Base-by-base conservation (phyloP, 495 filamentous ascomycete genomes). In the Pseudomonodictys pantanalensis region DNA sequence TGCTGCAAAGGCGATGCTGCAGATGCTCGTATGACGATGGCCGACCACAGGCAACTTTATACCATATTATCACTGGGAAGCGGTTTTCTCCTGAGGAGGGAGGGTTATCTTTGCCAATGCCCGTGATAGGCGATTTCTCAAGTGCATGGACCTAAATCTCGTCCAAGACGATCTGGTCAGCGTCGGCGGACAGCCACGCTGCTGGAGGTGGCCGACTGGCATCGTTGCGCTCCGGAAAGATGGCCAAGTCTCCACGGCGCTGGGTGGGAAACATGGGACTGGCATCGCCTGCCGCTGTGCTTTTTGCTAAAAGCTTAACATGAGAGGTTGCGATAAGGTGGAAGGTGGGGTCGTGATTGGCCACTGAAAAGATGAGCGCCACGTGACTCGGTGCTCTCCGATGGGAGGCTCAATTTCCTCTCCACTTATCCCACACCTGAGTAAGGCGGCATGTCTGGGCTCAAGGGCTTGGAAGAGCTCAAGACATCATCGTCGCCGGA, bases 101-200 rank as follows among this genome's bases (percentile, higher is more conserved):
- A n/a, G n/a, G n/a, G n/a, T n/a, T 58, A 58, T 64, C 60, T 64
- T 32, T 58, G 60, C 60, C 60, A 64, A 53, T 38, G 4, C 54
- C 26, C 41, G 52, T 42, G 60, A 64, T 58, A 48, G 8, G 44
- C 39, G 38, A 58, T 64, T 44, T 58, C 29, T 48, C 41, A 47
- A 29, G 28, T 23, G 26, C 28, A 11, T 29, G 39, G 33, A 58
- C 41, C 48, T 58, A 59, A 49, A 9, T 55, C 32, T 33, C 17
- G 18, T 17, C 43, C 44, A 9, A 39, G n/a, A 20, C 20, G 2
- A 2, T 10, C 24, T n/a, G 23, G 10, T 47, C 18, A 30, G 38
- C 15, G 1, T 10, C 43, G 17, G 33, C 7, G 20, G 23, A 26
- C 43, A 32, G 18, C 39, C 39, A 22, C 46, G 15, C 3, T 48